Base-by-base conservation (phyloP, 2,329 filamentous ascomycete genomes). In the Ciborinia camelliae region DNA sequence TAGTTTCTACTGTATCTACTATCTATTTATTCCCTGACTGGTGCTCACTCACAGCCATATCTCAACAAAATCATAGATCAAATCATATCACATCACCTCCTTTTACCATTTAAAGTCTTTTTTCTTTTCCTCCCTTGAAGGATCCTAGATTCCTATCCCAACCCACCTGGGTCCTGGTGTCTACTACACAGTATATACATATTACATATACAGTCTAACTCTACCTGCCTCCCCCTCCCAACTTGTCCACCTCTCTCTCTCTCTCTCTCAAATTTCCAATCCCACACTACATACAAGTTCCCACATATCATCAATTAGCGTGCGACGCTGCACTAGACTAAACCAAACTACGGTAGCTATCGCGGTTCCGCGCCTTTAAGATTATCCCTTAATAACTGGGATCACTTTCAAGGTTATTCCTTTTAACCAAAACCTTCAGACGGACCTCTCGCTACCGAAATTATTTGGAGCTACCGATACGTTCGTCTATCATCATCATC, bases 321-420 rank as follows among this genome's bases (percentile, higher is more conserved):
- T 58, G 28, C 54, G 30, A 58, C 54, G 54, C 54, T 58, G 28
- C 54, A 58, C 54, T 45, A 28, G 45, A n/a, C 54, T 45, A 58
- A 23, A 54, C n/a, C n/a, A n/a, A n/a, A n/a, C n/a, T n/a, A n/a
- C n/a, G 23, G 18, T 26, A 45, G 43, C 26, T 55, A 62, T 35
- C 48, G 26, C 26, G 20, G 32, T 43, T 43, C 59, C 23, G 37
- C 48, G 35, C 47, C 14, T 39, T 30, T 39, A 43, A 51, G 45
- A 60, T 50, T 50, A 37, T 47, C 32, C 57, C 37, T 55, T 47
- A 20, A 14, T 28, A 32, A 55, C 60, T 37, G 41, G 60, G 50
- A 57, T 63, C 50, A 32, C 37, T 30, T 57, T 63, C 60, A 63
- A 47, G 60, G 60, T 55, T 55, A 35, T 63, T 63, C 50, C 60